Base-by-base conservation (phyloP, 2,329 filamentous ascomycete species). In the Colletotrichum eremochloae region DNA sequence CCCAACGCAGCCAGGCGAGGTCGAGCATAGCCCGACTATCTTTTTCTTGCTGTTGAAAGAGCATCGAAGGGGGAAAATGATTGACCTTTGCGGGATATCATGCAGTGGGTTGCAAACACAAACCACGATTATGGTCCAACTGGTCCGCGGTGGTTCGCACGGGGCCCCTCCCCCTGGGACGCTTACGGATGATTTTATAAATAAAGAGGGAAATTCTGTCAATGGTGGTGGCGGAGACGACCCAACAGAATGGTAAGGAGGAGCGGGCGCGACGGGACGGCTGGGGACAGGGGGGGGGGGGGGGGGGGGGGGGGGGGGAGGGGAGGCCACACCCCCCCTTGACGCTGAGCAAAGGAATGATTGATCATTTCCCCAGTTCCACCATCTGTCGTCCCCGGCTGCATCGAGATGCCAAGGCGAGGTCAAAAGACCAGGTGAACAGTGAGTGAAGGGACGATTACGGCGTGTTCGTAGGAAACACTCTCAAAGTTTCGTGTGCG, bases 231-330 rank as follows among this genome's bases (percentile, higher is more conserved):
- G 61, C 24, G 20, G 58, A 29, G 46, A 40, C 33, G 57, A 63
- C 60, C 69, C 65, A 69, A 38, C 69, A 53, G 65, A 38, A 53
- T 48, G 69, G 69, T 72, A 63, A 46, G 58, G 65, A 69, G 69
- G 53, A 48, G 60, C 58, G 58, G 58, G 65, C 66, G 46, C 20
- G 38, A 63, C 58, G 65, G 65, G 69, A 36, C 52, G 53, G 20
- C 44, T 18, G 56, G 69, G 64, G 50, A 56, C 24, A 29, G n/a
- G 36, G 36, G 42, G 42, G 2, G 15, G 15, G 40, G 40, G 11
- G 14, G 18, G 18, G 20, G 2, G 15, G 15, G 40, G n/a, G 36
- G 36, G 42, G 42, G 2, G 15, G 15, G 40, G 40, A 12, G 14
- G 18, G 18, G 20, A 48, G 20, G 44, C 44, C 44, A 8, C 6